Base-by-base conservation (phyloP, 768 basidiomycete genomes). In the Lactifluus subvellereus region DNA sequence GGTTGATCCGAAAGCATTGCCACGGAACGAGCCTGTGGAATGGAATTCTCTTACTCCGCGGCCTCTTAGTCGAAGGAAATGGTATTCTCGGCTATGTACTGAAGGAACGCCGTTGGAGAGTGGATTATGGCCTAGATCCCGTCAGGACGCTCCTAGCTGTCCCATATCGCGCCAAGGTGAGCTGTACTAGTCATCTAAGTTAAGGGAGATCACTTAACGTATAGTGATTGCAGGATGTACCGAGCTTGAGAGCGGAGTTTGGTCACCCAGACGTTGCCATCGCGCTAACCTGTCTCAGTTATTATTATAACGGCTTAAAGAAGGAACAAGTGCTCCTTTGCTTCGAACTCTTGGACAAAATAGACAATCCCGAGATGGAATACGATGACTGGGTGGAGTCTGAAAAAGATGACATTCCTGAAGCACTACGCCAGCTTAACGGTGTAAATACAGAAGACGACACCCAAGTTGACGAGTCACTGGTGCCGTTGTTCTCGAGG, bases 81-180 rank as follows among this genome's bases (percentile, higher is more conserved):
- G 78, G 77, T 0, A 75, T 84, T 9, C 70, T 84, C 1, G 43
- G 70, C 2, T 76, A 77, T 52, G 69, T 70, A 0, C 68, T 84
- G 0, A 69, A 68, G 35, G 71, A 76, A 18, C 74, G 72, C 51
- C 75, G 80, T 11, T 83, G 80, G 80, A 68, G 82, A 35, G 82
- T 83, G 0, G 78, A 83, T 50, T 84, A 80, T 64, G 82, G 82
- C 2, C 74, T 81, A 5, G 78, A 79, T 52, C 67, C 66, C 2
- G 63, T 51, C 6, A 75, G 82, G 4, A 76, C 80, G 1, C 69
- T 78, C 65, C 74, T 83, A 1, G 81, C 82, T 1, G 81, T 83
- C 0, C 82, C 82, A 0, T 83, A 80, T 59, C 73, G 77, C n/a
- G 82, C 82, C 0, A 83, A 71, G 64, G 63, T 64, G 9, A 9